Percentiles rank a stretch among this genome's conserved stretches.
Evolutionary conservation across 2,329 filamentous ascomycete species (phyloP).

Genomic region (Pestalotiopsis sp.): DNA sequence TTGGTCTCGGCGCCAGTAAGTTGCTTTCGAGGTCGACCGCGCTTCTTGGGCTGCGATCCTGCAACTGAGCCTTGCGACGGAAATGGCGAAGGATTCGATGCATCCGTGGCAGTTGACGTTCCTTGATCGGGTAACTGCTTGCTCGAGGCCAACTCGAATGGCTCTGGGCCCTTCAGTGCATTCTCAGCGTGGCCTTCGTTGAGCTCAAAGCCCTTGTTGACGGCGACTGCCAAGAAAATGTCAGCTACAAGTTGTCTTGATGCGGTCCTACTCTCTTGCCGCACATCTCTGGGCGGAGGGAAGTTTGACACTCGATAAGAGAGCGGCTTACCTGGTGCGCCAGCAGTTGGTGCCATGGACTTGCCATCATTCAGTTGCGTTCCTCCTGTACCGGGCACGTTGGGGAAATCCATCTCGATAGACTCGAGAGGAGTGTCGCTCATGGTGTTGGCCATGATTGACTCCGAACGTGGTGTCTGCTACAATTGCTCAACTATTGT

Average conservation of each 20-base stretch:
- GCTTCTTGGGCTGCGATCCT: not conserved
- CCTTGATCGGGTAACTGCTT: too few species aligned
- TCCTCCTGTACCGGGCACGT: not conserved
- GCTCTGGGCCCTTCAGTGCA: too few species aligned
- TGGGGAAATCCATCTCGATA: not conserved
- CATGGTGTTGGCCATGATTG: not conserved
- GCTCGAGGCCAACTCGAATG: too few species aligned
- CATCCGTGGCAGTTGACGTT: not conserved
- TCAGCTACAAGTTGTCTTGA: too few species aligned
- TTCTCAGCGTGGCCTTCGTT: too few species aligned
- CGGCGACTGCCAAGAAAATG: too few species aligned
- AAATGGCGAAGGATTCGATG: not conserved
- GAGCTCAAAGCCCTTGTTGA: too few species aligned
- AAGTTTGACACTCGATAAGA: not conserved
- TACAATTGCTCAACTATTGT: too few species aligned
- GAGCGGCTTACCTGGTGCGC: not conserved
- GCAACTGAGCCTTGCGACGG: not conserved
- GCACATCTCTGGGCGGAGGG: too few species aligned
- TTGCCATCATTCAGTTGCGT: not conserved
- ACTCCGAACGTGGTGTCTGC: not conserved
- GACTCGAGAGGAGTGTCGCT: not conserved
- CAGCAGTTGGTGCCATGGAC: not conserved
- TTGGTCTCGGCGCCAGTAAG: not conserved
- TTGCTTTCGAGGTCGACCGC: conserved; percentile 7
- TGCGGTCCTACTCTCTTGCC: too few species aligned